These are phyloP conservation scores for Agrostemma githago DNA, from an alignment of 148 eudicot genomes.

Conservation along the genomic window DNA sequence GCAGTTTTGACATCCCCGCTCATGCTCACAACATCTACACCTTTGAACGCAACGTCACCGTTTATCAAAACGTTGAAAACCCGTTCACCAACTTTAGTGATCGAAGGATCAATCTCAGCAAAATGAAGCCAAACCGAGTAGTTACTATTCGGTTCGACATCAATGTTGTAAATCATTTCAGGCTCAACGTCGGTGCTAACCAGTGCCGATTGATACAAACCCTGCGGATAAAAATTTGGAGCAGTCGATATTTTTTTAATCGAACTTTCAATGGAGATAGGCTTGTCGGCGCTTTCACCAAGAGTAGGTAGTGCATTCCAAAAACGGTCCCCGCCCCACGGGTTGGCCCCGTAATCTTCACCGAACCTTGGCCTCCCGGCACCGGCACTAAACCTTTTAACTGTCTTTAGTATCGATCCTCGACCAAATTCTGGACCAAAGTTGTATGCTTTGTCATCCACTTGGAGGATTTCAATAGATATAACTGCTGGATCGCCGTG, in stretches of 20 bases:
- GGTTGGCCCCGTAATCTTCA: conserved; percentile 66
- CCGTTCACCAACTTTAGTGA: conserved; percentile 67
- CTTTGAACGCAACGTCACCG: conserved; percentile 56
- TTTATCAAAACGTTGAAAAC: conserved; percentile 77
- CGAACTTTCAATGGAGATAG: conserved; percentile 39
- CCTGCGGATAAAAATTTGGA: conserved; percentile 84
- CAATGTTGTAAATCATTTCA: conserved; percentile 60
- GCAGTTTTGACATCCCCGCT: conserved; percentile 64
- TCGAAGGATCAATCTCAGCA: conserved; percentile 85
- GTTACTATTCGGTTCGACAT: conserved; percentile 85
- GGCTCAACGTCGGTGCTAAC: conserved; percentile 63
- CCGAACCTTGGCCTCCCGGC: conserved; percentile 61
- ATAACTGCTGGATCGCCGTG: conserved; percentile 92
- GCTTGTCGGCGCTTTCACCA: conserved; percentile 49
- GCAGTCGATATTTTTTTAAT: conserved; percentile 53
- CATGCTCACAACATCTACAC: conserved; percentile 71
- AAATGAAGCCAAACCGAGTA: conserved; percentile 96
- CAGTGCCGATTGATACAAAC: conserved; percentile 74
- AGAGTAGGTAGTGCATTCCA: conserved; percentile 64
- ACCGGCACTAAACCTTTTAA: conserved; percentile 62
- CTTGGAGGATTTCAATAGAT: conserved; percentile 85
- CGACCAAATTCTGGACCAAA: conserved; percentile 64
- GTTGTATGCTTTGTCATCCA: conserved; percentile 66
- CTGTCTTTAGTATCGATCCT: conserved; percentile 69
- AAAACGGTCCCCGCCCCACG: conserved; percentile 96